Percentiles rank a stretch among this genome's conserved stretches.
phyloP scores from a whole-genome alignment of 495 filamentous ascomycete genomes.

The Aspergillus funiculosus region DNA sequence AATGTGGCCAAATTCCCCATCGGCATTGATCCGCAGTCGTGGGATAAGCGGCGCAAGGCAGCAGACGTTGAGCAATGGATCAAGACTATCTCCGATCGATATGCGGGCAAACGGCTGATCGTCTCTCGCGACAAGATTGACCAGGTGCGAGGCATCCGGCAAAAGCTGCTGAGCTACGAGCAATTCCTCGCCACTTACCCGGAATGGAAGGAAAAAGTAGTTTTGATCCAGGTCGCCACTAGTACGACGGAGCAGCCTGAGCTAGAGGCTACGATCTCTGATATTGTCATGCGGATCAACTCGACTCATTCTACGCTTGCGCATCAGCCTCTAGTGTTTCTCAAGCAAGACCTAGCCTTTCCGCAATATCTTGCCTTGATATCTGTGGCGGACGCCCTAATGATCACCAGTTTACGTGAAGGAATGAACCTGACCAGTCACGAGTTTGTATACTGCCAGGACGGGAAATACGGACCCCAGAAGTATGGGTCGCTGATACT shows the following conservation, averaged over 20 bases:
- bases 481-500: constrained; percentile 84
- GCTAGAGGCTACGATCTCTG: constrained; percentile 77
- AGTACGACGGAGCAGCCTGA: constrained; percentile 82
- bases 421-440: constrained; percentile 94
- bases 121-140: constrained; percentile 92
- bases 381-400: constrained; percentile 79
- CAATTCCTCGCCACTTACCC: constrained; percentile 90
- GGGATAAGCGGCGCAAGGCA: constrained; percentile 66
- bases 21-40: constrained; percentile 75
- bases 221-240: constrained; percentile 87
- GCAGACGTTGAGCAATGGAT: constrained; percentile 71
- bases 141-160: constrained; percentile 79
- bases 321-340: constrained; percentile 86
- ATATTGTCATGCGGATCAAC: constrained; percentile 90
- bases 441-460: constrained; percentile 89
- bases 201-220: constrained; percentile 75
- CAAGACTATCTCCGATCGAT: constrained; percentile 67
- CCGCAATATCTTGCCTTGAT: constrained; percentile 84
- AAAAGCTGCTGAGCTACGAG: constrained; percentile 89
- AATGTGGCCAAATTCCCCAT: constrained; percentile 63
- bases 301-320: constrained; percentile 79
- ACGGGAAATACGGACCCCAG: constrained; percentile 66
- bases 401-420: constrained; percentile 89
- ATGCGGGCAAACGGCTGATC: constrained; percentile 79
- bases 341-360: constrained; percentile 89